A percentile compares a stretch with the other conserved stretches of the same genome.
phyloP scores from a whole-genome alignment of 306 rosid genomes.

The Glycine soja region DNA sequence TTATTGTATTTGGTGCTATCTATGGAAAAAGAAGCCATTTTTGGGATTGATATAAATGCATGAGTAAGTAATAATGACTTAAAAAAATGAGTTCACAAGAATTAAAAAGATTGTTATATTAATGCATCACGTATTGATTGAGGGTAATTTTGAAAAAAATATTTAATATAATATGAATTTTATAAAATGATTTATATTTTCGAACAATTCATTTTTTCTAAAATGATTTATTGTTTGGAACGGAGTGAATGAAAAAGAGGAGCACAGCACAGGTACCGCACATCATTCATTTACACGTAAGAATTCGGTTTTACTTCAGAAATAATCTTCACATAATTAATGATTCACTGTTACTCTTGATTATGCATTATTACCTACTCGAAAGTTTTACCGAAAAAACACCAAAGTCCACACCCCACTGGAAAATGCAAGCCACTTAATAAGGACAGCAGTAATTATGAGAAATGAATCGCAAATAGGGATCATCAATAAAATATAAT shows the following conservation, averaged over 20 bases:
- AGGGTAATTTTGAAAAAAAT: too few species aligned
- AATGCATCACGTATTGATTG: too few species aligned
- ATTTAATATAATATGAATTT: too few species aligned
- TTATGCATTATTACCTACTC: slow-evolving; percentile 53
- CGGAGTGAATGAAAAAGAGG: not conserved
- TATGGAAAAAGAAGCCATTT: too few species aligned
- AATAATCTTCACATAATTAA: slow-evolving; percentile 57
- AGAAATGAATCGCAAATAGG: slow-evolving; percentile 41
- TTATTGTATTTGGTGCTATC: too few species aligned
- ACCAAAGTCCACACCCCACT: slow-evolving; percentile 46
- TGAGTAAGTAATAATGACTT: too few species aligned
- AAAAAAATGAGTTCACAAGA: too few species aligned
- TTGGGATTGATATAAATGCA: too few species aligned
- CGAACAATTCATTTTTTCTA: too few species aligned
- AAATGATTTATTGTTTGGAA: too few species aligned
- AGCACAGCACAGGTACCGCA: slow-evolving; percentile 43
- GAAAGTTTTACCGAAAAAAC: slow-evolving; percentile 52
- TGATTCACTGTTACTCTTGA: slow-evolving; percentile 51
- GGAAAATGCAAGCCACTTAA: slow-evolving; percentile 54
- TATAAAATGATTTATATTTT: too few species aligned
- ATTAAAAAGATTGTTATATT: too few species aligned
- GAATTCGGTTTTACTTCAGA: slow-evolving; percentile 52
- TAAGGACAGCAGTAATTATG: slow-evolving; percentile 64
- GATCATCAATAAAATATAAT: slow-evolving; percentile 18
- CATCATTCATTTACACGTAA: slow-evolving; percentile 47